phyloP scores from a whole-genome alignment of 2,329 filamentous ascomycete genomes.

The Stagonosporopsis tanaceti region DNA sequence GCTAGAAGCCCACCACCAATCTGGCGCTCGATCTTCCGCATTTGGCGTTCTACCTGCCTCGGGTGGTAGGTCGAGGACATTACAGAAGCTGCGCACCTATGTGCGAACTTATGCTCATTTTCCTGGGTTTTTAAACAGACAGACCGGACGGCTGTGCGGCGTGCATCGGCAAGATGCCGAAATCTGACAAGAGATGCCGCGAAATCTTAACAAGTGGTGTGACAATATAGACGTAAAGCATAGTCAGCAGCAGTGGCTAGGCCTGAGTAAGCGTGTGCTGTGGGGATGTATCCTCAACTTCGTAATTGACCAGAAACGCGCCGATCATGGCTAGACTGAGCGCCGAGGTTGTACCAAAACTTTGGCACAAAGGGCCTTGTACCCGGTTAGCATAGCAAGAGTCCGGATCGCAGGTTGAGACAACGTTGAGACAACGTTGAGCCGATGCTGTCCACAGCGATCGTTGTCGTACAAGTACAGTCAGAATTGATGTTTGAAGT shows the following conservation, averaged over 20 bases:
- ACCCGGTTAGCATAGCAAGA: not conserved
- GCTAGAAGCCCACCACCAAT: not conserved
- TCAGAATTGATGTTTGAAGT: conserved; percentile 4
- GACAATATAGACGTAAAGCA: conserved; percentile 10
- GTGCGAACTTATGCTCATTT: not conserved
- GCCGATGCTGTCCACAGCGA: not conserved
- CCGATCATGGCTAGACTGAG: conserved; percentile 13
- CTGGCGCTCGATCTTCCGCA: conserved; percentile 17
- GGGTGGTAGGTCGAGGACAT: not conserved
- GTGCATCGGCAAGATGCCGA: conserved; percentile 20
- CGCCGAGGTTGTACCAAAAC: conserved; percentile 1
- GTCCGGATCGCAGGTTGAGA: not conserved
- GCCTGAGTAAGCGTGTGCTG: conserved; percentile 15
- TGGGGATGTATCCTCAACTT: conserved; percentile 18
- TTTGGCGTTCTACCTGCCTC: conserved; percentile 15
- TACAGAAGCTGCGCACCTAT: not conserved
- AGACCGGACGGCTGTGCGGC: not conserved
- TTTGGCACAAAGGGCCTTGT: conserved; percentile 10
- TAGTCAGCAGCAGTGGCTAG: conserved; percentile 17
- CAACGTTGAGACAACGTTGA: not conserved
- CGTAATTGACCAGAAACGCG: conserved; percentile 7
- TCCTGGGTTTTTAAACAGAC: not conserved
- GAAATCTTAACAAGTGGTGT: conserved; percentile 12
- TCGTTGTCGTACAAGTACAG: not conserved
- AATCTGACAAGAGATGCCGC: conserved; percentile 10